Percentiles rank a stretch among this genome's conserved stretches.
These are phyloP conservation scores for Coemansia sp. DNA, from an alignment of 192 early-diverging fungal species.

Conservation along the genomic window DNA sequence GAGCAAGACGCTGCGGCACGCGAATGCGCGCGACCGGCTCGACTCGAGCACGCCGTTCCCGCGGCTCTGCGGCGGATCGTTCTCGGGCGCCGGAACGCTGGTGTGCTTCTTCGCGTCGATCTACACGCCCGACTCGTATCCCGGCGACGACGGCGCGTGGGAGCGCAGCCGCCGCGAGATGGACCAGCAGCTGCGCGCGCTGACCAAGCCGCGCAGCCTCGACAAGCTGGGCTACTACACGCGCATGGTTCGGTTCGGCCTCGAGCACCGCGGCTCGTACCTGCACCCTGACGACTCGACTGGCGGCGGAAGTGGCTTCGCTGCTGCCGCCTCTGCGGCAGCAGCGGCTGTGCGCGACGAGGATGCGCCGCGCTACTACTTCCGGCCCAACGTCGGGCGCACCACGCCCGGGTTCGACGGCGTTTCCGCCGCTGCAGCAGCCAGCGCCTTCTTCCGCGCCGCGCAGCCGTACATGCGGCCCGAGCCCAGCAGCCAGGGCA, in stretches of 20 bases:
- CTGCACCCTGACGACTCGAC: conserved; percentile 13
- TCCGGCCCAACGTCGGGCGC: conserved; percentile 17
- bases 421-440: background rate
- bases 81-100: conserved; percentile 46
- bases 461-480: background rate
- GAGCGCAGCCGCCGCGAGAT: conserved; percentile 36
- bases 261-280: conserved; percentile 36
- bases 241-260: conserved; percentile 35
- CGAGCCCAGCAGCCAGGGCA: background rate
- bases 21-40: conserved; percentile 38
- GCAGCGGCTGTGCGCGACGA: conserved; percentile 36
- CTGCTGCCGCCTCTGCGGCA: conserved; percentile 6
- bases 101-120: conserved; percentile 53
- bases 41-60: conserved; percentile 49
- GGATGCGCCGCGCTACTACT: conserved; percentile 47
- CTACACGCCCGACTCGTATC: conserved; percentile 41
- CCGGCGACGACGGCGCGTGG: conserved; percentile 15
- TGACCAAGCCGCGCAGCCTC: conserved; percentile 41
- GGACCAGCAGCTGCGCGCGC: conserved; percentile 38
- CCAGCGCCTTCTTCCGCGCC: background rate
- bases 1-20: conserved; percentile 20
- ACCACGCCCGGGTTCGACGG: background rate
- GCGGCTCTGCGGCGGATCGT: conserved; percentile 54
- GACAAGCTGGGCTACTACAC: conserved; percentile 35
- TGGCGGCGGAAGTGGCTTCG: background rate